Evolutionary conservation across 768 basidiomycete genomes (phyloP), one percentile per base, ranked within the genome.

Genomic region (Candolleomyces efflorescens): DNA sequence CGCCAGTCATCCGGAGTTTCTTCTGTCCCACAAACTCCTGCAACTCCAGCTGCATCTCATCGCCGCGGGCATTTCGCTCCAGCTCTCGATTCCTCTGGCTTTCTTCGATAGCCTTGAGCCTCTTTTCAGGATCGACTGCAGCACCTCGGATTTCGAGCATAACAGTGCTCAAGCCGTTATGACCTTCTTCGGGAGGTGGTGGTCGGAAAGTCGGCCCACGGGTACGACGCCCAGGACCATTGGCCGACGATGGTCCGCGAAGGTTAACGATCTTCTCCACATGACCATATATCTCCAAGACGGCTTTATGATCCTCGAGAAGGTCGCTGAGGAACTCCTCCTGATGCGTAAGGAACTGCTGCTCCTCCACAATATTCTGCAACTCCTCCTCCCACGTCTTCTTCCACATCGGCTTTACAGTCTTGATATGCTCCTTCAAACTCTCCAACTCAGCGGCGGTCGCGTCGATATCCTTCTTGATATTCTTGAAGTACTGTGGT

Each of bases 361-460:
- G 95, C 70, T 99, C 96, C 69, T 97, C 94, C 58, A 98, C 90
- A 56, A 99, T 94, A 62, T 93, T 92, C 78, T 93, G 90, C 68
- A 99, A 70, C 74, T 99, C 96, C 67, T 92, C 87, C 66, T 92
- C 90, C 96, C 96, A 99, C 18, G 94, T 98, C 81, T 95, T 94
- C 79, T 95, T 92, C 96, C 96, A 99, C 82, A 92, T 92, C 44
- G 96, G 94, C 66, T 90, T 93, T 66, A 95, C 82, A 11, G 91
- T 89, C 64, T 86, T 83, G 63, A 98, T 90, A 70, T 96, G 92
- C 63, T 87, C 85, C 65, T 84, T 84, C 58, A 98, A 75, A 65
- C 83, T 87, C 60, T 85, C 80, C 45, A 98, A 78, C 73, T 94
- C 89, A 10, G 73, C 70, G 17, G 84, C 79, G 24, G 87, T 81